phyloP scores from a whole-genome alignment of 202 grass and related monocot species.

The Elaeis oleifera region DNA sequence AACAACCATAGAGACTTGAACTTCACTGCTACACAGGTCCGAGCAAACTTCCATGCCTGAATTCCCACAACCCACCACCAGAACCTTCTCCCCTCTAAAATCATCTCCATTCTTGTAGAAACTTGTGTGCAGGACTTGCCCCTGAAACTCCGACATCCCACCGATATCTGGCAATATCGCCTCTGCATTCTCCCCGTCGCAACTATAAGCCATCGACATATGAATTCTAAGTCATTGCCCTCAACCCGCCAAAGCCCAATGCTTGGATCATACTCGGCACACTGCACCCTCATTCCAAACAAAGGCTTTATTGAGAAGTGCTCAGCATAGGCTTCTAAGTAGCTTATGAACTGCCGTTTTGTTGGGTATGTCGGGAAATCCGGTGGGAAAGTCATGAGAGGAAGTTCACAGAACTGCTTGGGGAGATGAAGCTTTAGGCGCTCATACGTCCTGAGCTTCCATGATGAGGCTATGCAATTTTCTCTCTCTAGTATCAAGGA shows the following conservation, averaged over 20 bases:
- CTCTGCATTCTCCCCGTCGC: slow-evolving; percentile 83
- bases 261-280: slow-evolving; percentile 43
- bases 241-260: slow-evolving; percentile 68
- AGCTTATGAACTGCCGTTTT: slow-evolving; percentile 71
- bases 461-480: slow-evolving; percentile 53
- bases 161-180: slow-evolving; percentile 47
- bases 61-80: slow-evolving; percentile 83
- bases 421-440: slow-evolving; percentile 75
- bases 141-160: slow-evolving; percentile 31
- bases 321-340: slow-evolving; percentile 60
- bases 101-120: slow-evolving; percentile 60
- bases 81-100: slow-evolving; percentile 63
- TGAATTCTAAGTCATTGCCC: slow-evolving; percentile 37
- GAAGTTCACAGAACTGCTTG: slow-evolving; percentile 58
- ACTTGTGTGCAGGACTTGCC: slow-evolving; percentile 55
- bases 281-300: slow-evolving; percentile 36
- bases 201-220: slow-evolving; percentile 74
- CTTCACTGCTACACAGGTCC: slow-evolving; percentile 80
- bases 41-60: slow-evolving; percentile 95
- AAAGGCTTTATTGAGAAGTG: slow-evolving; percentile 49
- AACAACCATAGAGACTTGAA: slow-evolving; percentile 63
- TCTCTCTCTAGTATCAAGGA: slow-evolving; percentile 74
- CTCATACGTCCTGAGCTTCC: slow-evolving; percentile 72
- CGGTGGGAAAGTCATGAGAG: slow-evolving; percentile 43
- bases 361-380: slow-evolving; percentile 67